Base-by-base conservation (phyloP, 2,329 filamentous ascomycete genomes). In the Chaetothyriales sp. region DNA sequence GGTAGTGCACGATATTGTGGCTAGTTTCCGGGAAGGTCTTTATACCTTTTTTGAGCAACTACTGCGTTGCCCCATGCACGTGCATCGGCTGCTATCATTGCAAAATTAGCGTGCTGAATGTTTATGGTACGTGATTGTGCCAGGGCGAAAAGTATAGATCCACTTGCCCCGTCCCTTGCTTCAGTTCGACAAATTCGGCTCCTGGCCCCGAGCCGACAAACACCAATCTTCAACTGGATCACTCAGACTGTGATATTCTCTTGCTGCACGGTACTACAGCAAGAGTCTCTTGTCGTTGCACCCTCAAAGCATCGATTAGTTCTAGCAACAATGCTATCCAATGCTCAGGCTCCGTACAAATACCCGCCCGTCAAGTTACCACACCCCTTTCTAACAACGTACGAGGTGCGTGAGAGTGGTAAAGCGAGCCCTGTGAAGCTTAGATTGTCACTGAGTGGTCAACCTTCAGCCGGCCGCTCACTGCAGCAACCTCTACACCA, bases 331-430 rank as follows among this genome's bases (percentile, higher is more conserved):
- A 54, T 49, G 46, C 44, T 43, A 10, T 29, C 18, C n/a, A 46
- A 29, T 9, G 20, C 33, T 19, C 43, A 44, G 9, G 18, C 46
- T 20, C 22, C 52, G 44, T 52, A 56, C 25, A 56, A 53, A 54
- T 69, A 66, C 51, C 66, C 69, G 28, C 61, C 61, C 52, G 66
- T 73, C 20, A 73, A 72, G 56, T 66, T 74, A 25, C 71, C 71
- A 18, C 69, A 74, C 51, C 71, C 71, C 4, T 74, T 69, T 48
- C 64, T 74, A 43, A 73, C 71, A 2, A 60, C 66, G 52, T 74
- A 72, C 56, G 64, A 62, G 25, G 69, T 73, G 44, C 59, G 61
- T 37, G 53, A 60, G 1, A 55, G 58, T 8, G 29, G 29, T 37
- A 58, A 63, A 9, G 61, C 63, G 15, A 37, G 57, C 13, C 63